A percentile compares a stretch with the other conserved stretches of the same genome.
These are phyloP conservation scores for Heterobasidion annosum DNA, from an alignment of 1,284 basidiomycete genomes.

Conservation along the genomic window DNA sequence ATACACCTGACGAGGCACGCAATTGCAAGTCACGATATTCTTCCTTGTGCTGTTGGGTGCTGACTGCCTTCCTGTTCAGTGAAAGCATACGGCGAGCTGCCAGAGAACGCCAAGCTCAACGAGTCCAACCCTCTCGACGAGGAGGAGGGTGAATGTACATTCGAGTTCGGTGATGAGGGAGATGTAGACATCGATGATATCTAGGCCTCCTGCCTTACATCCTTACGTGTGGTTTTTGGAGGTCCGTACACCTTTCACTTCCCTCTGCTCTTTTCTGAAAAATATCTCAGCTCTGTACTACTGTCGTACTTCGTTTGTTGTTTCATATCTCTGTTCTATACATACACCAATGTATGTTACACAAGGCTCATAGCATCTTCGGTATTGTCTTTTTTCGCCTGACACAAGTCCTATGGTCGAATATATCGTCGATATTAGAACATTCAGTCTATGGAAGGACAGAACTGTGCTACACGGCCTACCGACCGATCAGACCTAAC, in stretches of 20 bases:
- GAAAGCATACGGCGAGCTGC: slow-evolving; percentile 96
- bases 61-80: slow-evolving; percentile 32
- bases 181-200: slow-evolving; percentile 80
- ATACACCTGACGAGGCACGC: slow-evolving; percentile 91
- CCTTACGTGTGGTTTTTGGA: not conserved
- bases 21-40: slow-evolving; percentile 42
- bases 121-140: slow-evolving; percentile 92
- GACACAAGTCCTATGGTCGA: too few species aligned
- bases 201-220: slow-evolving; percentile 22
- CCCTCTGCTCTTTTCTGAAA: not conserved
- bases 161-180: slow-evolving; percentile 83
- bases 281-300: slow-evolving; percentile 6
- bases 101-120: slow-evolving; percentile 98
- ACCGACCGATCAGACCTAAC: slow-evolving; percentile 31
- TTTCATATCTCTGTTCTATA: not conserved
- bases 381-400: too few species aligned
- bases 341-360: not conserved
- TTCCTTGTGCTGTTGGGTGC: not conserved
- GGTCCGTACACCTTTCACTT: not conserved
- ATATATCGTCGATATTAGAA: too few species aligned
- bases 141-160: slow-evolving; percentile 84
- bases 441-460: not conserved
- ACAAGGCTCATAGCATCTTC: not conserved
- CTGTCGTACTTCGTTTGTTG: slow-evolving; percentile 5
- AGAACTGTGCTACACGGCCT: not conserved